phyloP scores from a whole-genome alignment of 2,329 filamentous ascomycete genomes.

The Neopestalotiopsis sp. region DNA sequence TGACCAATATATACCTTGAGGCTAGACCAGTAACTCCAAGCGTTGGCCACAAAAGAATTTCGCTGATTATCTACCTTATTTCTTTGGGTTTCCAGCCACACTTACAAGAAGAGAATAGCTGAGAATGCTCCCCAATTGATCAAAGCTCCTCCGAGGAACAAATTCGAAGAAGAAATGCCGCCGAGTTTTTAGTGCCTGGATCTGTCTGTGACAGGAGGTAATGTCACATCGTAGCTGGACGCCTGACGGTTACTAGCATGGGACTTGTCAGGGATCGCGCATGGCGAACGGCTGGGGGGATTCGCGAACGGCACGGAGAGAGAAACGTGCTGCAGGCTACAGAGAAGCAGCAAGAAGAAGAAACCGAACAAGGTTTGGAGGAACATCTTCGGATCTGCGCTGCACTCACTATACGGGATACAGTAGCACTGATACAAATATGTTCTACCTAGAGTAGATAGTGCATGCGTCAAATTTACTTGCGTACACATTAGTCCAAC shows the following conservation, averaged over 20 bases:
- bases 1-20: background rate
- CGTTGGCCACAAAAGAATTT: no score
- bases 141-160: background rate
- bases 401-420: background rate
- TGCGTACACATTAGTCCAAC: background rate
- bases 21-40: no score
- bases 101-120: background rate
- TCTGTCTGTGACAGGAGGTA: background rate
- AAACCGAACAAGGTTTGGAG: background rate
- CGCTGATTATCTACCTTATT: no score
- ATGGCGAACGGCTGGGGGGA: background rate
- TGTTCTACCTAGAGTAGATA: background rate
- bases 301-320: background rate
- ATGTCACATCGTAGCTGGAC: background rate
- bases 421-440: background rate
- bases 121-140: background rate
- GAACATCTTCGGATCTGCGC: background rate
- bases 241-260: conserved; percentile 1
- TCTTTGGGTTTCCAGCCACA: no score
- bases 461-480: background rate
- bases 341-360: background rate
- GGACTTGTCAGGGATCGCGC: background rate
- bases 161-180: background rate
- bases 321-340: background rate
- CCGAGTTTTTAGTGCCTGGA: background rate